Evolutionary conservation across 768 basidiomycete genomes (phyloP).

Genomic region (Boletus rubroflammeus): DNA sequence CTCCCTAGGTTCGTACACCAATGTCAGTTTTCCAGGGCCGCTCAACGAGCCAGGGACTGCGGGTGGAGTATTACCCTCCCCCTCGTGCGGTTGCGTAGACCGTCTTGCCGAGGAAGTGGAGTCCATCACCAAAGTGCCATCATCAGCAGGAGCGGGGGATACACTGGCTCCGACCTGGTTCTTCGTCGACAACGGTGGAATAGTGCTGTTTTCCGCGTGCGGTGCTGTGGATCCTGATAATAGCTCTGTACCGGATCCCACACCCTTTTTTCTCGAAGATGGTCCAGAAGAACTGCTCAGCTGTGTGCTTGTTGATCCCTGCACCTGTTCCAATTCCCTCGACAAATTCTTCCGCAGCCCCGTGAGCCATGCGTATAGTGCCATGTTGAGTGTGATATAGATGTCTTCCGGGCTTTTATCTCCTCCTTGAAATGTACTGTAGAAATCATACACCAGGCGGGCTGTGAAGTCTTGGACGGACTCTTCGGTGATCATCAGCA

Average conservation of each 20-base stretch:
- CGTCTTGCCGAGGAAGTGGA: conserved; percentile 6
- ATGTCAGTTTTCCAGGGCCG: conserved; percentile 15
- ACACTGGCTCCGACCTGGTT: conserved; percentile 4
- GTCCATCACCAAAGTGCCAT: conserved; percentile 5
- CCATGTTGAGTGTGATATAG: conserved; percentile 81
- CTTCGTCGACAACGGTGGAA: neutral
- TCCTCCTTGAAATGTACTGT: conserved; percentile 61
- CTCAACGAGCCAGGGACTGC: neutral
- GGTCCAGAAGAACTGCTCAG: conserved; percentile 32
- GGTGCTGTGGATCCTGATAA: neutral
- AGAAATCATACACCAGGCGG: conserved; percentile 63
- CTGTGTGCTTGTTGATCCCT: conserved; percentile 51
- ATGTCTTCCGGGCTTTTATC: conserved; percentile 66
- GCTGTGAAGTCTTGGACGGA: conserved; percentile 36
- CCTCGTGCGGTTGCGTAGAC: conserved; percentile 18
- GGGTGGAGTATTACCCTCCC: neutral
- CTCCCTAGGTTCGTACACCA: conserved; percentile 53
- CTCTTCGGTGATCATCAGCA: conserved; percentile 77
- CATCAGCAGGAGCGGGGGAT: conserved; percentile 4
- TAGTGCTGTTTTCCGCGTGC: conserved; percentile 7
- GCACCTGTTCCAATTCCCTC: conserved; percentile 74
- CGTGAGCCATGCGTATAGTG: conserved; percentile 79
- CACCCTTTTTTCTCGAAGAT: conserved; percentile 36
- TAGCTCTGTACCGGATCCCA: conserved; percentile 11
- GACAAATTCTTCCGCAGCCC: conserved; percentile 70